These are phyloP conservation scores for Zymoseptoria ardabiliae DNA, from an alignment of 2,329 filamentous ascomycete species.

Conservation along the genomic window DNA sequence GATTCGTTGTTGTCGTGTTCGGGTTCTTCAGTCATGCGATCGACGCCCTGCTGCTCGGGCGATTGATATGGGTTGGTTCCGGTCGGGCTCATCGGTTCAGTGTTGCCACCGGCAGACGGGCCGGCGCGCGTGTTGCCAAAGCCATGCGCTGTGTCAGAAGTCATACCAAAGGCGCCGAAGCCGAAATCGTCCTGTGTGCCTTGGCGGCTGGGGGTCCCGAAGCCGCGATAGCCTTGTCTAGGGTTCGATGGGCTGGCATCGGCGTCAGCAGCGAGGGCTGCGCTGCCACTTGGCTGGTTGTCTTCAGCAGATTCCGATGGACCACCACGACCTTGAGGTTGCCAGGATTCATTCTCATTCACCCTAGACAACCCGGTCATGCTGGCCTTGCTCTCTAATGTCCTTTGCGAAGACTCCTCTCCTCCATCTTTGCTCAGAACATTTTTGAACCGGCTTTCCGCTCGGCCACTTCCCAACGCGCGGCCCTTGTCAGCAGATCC, in stretches of 20 bases:
- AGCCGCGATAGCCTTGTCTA: conserved; percentile 36
- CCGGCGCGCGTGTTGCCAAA: conserved; percentile 35
- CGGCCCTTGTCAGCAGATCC: conserved; percentile 63
- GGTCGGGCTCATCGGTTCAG: conserved; percentile 72
- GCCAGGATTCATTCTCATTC: conserved; percentile 48
- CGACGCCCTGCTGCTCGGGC: conserved; percentile 65
- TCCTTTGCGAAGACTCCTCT: conserved; percentile 47
- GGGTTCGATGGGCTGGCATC: conserved; percentile 53
- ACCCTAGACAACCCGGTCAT: conserved; percentile 47
- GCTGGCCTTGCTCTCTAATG: conserved; percentile 50
- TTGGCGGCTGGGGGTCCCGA: conserved; percentile 40
- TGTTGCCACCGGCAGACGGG: conserved; percentile 42
- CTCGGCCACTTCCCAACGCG: conserved; percentile 57
- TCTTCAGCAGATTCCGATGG: conserved; percentile 52
- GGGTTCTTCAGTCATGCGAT: conserved; percentile 42
- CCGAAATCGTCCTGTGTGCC: conserved; percentile 51
- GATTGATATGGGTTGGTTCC: conserved; percentile 96
- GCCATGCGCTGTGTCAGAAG: conserved; percentile 38
- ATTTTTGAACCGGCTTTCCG: conserved; percentile 80
- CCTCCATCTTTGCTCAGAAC: conserved; percentile 70
- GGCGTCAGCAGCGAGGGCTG: conserved; percentile 66
- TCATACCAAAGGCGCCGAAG: conserved; percentile 55
- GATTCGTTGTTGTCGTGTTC: conserved; percentile 25
- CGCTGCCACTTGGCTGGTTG: conserved; percentile 57
- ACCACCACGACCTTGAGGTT: conserved; percentile 19